phyloP scores from a whole-genome alignment of 73 alveolate genomes.

The Uronychia binucleata region DNA sequence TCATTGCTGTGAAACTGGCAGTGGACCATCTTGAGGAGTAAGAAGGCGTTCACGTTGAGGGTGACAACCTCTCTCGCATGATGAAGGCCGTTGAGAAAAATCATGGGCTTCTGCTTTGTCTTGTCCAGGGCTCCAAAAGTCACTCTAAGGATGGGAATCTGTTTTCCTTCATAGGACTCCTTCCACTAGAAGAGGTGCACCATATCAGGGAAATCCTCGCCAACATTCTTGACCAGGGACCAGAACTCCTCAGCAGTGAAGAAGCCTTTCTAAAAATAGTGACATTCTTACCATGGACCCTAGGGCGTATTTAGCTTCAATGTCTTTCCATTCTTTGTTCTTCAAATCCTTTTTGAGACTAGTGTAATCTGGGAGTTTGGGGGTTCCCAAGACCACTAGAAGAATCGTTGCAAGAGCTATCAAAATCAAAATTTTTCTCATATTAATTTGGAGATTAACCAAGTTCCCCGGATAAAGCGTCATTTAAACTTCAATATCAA shows the following conservation, averaged over 20 bases:
- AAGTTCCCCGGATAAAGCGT: too few relatives aligned
- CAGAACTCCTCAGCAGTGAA: background rate
- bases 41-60: slow-evolving; percentile 70
- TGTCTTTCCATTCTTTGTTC: background rate
- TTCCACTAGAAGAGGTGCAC: too few relatives aligned
- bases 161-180: background rate
- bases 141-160: background rate
- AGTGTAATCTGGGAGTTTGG: too few relatives aligned
- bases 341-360: background rate
- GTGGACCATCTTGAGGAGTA: slow-evolving; percentile 61
- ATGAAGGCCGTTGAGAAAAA: slow-evolving; percentile 79
- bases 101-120: slow-evolving; percentile 9
- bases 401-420: background rate
- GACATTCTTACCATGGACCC: background rate
- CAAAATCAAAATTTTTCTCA: background rate
- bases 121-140: background rate
- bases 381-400: background rate
- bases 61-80: slow-evolving; percentile 91
- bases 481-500: too few relatives aligned
- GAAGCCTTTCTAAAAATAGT: background rate
- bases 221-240: background rate
- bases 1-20: background rate
- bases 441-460: background rate
- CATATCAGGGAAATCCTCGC: background rate
- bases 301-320: background rate